Base-by-base conservation (phyloP, 257 asterid genomes). In the Solanum ossicruentum region DNA sequence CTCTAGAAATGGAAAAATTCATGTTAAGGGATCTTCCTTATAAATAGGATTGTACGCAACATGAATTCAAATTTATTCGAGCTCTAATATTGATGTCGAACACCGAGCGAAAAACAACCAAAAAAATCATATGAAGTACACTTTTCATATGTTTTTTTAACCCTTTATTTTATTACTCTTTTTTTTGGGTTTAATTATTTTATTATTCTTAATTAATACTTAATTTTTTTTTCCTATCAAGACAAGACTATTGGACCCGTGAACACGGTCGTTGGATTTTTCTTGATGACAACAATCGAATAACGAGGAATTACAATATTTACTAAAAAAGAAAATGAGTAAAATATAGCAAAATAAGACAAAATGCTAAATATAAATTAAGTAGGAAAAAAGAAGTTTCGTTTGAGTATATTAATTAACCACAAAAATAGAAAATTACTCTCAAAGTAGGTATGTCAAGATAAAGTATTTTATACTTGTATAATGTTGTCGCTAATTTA, bases 171-270 rank as follows among this genome's bases (percentile, higher is more conserved):
- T 3, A 3, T 32, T 32, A 32, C 36, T 32, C 3, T 3, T 32
- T 32, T 28, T 32, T 32, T 36, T 36, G 41, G 41, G 41, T 36
- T 36, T 36, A 36, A 56, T 65, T 69, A 36, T 32, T 32, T 17
- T 69, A 17, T 69, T 10, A 5, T 2, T 70, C 6, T 18, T 39
- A 70, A 39, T 39, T 70, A 39, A 70, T 17, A 10, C 52, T 70
- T 15, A 3, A 9, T 70, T 39, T 39, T 69, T 26, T 32, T 3
- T 65, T 28, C 17, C 21, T 13, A 15, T 36, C 81, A 6, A n/a
- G 81, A 45, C 57, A 73, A 45, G 41, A 47, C n/a, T 45, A 73
- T 73, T 45, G 58, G 39, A 73, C 58, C 80, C 20, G 81, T 45
- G 81, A 73, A 12, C n/a, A 72, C 3, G 57, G 57, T 11, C 20